These are phyloP conservation scores for Globomyces sp. DNA, from an alignment of 371 early-diverging fungal genomes.

Conservation along the genomic window DNA sequence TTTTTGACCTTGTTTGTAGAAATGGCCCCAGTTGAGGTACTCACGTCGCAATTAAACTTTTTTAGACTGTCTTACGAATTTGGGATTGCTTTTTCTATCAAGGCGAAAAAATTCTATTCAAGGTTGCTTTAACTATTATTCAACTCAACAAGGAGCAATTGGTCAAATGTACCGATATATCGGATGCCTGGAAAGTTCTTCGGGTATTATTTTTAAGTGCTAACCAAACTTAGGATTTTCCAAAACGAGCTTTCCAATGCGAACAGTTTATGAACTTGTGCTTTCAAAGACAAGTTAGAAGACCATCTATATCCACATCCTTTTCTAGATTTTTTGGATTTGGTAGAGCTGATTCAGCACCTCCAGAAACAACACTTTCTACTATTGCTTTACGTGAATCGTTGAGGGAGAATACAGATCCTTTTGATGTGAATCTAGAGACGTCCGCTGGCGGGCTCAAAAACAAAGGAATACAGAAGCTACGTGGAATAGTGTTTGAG, in stretches of 20 bases:
- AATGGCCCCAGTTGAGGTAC: constrained; percentile 72
- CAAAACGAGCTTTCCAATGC: constrained; percentile 42
- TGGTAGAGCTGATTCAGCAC: neutral
- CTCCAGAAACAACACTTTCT: neutral
- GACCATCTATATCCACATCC: neutral
- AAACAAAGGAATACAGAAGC: constrained; percentile 11
- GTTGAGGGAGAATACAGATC: neutral
- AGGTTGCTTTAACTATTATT: constrained; percentile 76
- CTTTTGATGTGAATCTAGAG: neutral
- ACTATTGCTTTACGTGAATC: neutral
- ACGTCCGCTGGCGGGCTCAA: neutral
- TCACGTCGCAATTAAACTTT: neutral
- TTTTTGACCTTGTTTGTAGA: constrained; percentile 78
- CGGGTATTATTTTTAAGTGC: constrained; percentile 20
- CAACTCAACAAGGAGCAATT: constrained; percentile 69
- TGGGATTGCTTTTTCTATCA: constrained; percentile 88
- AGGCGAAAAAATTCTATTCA: constrained; percentile 74
- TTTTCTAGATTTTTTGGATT: constrained; percentile 8
- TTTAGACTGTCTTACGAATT: constrained; percentile 67
- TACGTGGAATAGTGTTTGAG: constrained; percentile 2
- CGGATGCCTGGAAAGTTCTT: constrained; percentile 52
- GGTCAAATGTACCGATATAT: constrained; percentile 57
- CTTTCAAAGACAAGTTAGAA: neutral
- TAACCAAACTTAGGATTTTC: constrained; percentile 46
- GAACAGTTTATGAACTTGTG: constrained; percentile 20